Conservation (phyloP, 2,329 filamentous ascomycete genomes). For the Fusarium fujikuroi region DNA sequence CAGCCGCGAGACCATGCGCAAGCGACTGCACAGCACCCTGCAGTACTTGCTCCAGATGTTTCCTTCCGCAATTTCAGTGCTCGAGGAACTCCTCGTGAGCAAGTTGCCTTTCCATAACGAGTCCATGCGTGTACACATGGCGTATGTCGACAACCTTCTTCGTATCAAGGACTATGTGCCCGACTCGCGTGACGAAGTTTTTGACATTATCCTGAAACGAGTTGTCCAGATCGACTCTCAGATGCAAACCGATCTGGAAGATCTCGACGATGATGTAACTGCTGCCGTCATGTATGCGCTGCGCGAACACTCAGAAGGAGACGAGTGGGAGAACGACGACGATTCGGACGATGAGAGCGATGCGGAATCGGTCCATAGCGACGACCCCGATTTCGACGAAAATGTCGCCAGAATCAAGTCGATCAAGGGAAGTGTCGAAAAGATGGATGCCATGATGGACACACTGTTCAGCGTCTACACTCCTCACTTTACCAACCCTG, state of each 20-base stretch:
- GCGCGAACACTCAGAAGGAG: constrained; percentile 42
- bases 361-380: constrained; percentile 76
- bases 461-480: constrained; percentile 87
- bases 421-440: constrained; percentile 84
- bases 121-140: constrained; percentile 79
- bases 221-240: constrained; percentile 95
- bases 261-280: constrained; percentile 88
- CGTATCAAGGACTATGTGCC: constrained; percentile 81
- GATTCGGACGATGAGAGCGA: constrained; percentile 68
- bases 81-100: constrained; percentile 72
- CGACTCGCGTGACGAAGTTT: constrained; percentile 80
- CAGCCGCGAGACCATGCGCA: constrained; percentile 71
- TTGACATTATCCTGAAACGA: constrained; percentile 84
- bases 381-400: constrained; percentile 73
- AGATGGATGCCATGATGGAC: constrained; percentile 91
- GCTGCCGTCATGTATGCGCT: constrained; percentile 72
- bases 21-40: constrained; percentile 79
- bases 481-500: constrained; percentile 75
- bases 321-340: constrained; percentile 62
- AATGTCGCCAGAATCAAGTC: constrained; percentile 72
- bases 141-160: constrained; percentile 89
- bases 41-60: constrained; percentile 82
- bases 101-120: constrained; percentile 84
- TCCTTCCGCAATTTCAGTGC: constrained; percentile 77
- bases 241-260: constrained; percentile 92